These are phyloP conservation scores for Nectriaceae sp. DNA, from an alignment of 2,329 filamentous ascomycete species.

Conservation along the genomic window DNA sequence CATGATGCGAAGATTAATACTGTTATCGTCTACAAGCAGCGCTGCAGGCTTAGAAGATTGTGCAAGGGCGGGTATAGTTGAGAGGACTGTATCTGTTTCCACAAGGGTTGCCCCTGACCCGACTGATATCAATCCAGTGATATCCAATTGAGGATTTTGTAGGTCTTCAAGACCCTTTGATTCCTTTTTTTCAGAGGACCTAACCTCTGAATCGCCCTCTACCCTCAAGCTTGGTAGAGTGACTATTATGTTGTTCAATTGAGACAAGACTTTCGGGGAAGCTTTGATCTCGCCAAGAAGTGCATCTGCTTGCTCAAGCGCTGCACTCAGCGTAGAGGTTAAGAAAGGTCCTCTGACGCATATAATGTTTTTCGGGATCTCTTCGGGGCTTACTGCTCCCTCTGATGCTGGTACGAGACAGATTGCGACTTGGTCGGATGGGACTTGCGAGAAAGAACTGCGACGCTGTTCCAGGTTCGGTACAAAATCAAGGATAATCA, in stretches of 20 bases:
- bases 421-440: constrained; percentile 8
- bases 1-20: constrained; percentile 50
- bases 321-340: constrained; percentile 6
- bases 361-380: constrained; percentile 9
- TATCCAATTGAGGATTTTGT: background rate
- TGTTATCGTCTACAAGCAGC: constrained; percentile 50
- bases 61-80: background rate
- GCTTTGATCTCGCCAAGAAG: background rate
- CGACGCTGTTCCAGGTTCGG: constrained; percentile 6
- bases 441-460: constrained; percentile 2
- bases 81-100: background rate
- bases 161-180: background rate
- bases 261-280: rapidly evolving
- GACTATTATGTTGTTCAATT: background rate
- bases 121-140: background rate
- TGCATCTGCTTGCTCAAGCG: constrained; percentile 14
- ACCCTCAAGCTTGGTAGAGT: background rate
- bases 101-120: background rate
- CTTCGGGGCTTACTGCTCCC: background rate
- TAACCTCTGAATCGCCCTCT: background rate
- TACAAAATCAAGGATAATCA: constrained; percentile 17
- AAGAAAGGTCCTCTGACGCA: constrained; percentile 16
- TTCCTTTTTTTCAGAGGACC: background rate
- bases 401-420: constrained; percentile 16
- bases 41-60: constrained; percentile 20